Evolutionary conservation across 345 rosid species (phyloP).

Genomic region (Moricandia arvensis): DNA sequence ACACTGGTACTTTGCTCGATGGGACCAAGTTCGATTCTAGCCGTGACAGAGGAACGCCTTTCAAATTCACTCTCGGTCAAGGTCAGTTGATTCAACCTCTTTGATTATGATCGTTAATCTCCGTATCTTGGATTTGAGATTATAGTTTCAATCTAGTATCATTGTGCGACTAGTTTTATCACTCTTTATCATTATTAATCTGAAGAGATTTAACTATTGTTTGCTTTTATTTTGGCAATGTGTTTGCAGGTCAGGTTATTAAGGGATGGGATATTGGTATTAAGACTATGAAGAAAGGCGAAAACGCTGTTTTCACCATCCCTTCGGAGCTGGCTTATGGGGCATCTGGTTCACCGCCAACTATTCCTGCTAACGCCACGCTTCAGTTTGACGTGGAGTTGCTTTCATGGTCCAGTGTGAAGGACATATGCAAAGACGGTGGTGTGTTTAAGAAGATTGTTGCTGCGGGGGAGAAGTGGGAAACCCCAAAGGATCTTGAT

Average conservation of each 20-base stretch:
- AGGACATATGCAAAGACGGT: slow-evolving; percentile 86
- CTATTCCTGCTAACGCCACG: slow-evolving; percentile 83
- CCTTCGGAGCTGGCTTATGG: slow-evolving; percentile 87
- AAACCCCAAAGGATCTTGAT: slow-evolving; percentile 73
- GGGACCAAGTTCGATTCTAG: slow-evolving; percentile 96
- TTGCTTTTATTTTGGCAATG: not conserved
- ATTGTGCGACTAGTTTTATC: not conserved
- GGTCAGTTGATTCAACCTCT: slow-evolving; percentile 40
- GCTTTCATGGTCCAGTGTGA: slow-evolving; percentile 75
- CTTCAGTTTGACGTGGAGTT: slow-evolving; percentile 84
- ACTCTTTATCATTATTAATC: not conserved
- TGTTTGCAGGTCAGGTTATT: slow-evolving; percentile 71
- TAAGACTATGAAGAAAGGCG: slow-evolving; percentile 95
- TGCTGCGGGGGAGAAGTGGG: slow-evolving; percentile 73
- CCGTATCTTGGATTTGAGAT: not conserved
- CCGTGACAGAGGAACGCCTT: slow-evolving; percentile 77
- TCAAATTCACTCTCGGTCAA: slow-evolving; percentile 94
- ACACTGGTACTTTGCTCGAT: slow-evolving; percentile 88
- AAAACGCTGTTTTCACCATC: slow-evolving; percentile 82
- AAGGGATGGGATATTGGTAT: slow-evolving; percentile 98
- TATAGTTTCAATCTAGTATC: not conserved
- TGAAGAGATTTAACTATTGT: not conserved
- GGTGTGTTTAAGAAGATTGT: slow-evolving; percentile 77
- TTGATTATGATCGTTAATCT: not conserved
- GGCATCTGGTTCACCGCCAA: slow-evolving; percentile 80